phyloP scores from a whole-genome alignment of 176 grass and related monocot species.

The Lolium multiflorum region DNA sequence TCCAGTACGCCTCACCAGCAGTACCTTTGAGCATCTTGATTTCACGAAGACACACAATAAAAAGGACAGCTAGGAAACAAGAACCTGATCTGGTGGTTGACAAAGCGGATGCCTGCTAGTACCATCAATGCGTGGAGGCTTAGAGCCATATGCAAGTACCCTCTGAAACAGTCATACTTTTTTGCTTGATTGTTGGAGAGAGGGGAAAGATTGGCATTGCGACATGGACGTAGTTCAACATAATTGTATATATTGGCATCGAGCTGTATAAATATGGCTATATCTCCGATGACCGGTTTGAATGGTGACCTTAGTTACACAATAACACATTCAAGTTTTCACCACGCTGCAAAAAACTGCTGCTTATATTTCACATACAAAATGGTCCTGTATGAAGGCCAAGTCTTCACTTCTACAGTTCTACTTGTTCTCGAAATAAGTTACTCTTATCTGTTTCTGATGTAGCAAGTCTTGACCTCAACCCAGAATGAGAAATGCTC shows the following conservation, averaged over 20 bases:
- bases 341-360: conserved; percentile 23
- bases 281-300: background rate
- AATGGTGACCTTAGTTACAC: background rate
- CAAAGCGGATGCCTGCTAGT: background rate
- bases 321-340: conserved; percentile 22
- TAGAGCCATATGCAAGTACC: too few relatives aligned
- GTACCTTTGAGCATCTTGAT: background rate
- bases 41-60: background rate
- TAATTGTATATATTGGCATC: conserved; percentile 5
- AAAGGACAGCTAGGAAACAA: background rate
- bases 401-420: conserved; percentile 23
- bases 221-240: background rate
- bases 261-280: background rate
- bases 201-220: background rate
- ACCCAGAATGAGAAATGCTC: conserved; percentile 17
- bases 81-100: background rate
- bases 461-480: background rate
- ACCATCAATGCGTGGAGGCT: too few relatives aligned
- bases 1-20: background rate
- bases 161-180: background rate
- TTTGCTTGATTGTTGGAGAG: background rate
- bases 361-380: conserved; percentile 47
- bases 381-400: background rate
- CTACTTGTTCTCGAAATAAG: conserved; percentile 7
- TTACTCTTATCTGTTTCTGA: background rate